phyloP scores from a whole-genome alignment of 345 rosid genomes.

The Lagerstroemia speciosa region DNA sequence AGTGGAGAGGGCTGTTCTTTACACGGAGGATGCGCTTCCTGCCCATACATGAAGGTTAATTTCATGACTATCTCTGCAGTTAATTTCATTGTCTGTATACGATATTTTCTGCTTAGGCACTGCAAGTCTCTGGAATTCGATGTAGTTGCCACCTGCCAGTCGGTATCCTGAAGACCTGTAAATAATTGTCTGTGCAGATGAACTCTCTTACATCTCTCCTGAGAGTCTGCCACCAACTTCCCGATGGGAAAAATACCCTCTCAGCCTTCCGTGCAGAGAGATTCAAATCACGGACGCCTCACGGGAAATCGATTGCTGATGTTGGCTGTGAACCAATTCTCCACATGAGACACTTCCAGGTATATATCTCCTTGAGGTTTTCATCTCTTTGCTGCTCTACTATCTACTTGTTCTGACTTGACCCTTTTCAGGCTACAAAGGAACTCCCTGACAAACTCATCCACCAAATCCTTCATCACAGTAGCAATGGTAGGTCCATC shows the following conservation, averaged over 20 bases:
- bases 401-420: conserved; percentile 49
- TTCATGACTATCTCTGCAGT: too few species aligned
- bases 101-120: too few species aligned
- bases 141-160: too few species aligned
- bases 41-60: conserved; percentile 98
- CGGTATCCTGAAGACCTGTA: too few species aligned
- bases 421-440: conserved; percentile 50
- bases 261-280: too few species aligned
- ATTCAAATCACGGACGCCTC: conserved; percentile 49
- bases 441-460: conserved; percentile 62
- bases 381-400: neutral
- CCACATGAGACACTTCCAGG: conserved; percentile 99
- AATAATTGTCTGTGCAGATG: too few species aligned
- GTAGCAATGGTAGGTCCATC: conserved; percentile 7
- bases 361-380: conserved; percentile 7
- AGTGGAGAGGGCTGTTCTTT: conserved; percentile 95
- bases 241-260: conserved; percentile 38
- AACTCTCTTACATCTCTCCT: conserved; percentile 73
- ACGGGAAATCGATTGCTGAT: conserved; percentile 79
- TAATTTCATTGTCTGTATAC: too few species aligned
- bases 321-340: conserved; percentile 93
- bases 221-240: conserved; percentile 61
- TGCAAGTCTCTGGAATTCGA: too few species aligned
- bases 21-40: too few species aligned
- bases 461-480: conserved; percentile 31